Evolutionary conservation across 2,329 filamentous ascomycete species (phyloP).

Genomic region (Neofusicoccum laricinum): DNA sequence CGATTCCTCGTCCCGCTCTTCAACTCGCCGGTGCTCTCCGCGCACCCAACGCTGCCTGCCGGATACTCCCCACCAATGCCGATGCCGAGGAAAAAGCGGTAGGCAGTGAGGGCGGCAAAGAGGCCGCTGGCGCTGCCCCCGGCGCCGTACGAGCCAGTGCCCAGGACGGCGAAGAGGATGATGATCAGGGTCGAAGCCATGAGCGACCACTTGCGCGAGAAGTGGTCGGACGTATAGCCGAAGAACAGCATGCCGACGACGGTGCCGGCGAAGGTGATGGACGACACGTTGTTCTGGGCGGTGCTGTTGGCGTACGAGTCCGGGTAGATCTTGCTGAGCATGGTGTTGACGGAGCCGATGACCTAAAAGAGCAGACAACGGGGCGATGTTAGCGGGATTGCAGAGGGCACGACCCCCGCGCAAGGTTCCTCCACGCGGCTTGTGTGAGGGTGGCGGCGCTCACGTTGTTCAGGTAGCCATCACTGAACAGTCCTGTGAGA

Average conservation of each 20-base stretch:
- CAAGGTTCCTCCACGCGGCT: too few species aligned
- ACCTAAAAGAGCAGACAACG: constrained; percentile 50
- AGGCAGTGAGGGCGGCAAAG: constrained; percentile 75
- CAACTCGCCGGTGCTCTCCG: constrained; percentile 80
- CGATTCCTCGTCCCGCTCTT: constrained; percentile 77
- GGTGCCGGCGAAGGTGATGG: constrained; percentile 83
- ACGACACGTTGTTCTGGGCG: constrained; percentile 71
- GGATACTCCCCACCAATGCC: constrained; percentile 82
- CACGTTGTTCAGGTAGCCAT: constrained; percentile 88
- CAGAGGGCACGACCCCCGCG: too few species aligned
- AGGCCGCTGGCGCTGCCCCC: constrained; percentile 67
- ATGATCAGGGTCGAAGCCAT: constrained; percentile 79
- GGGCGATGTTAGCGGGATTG: too few species aligned
- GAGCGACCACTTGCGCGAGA: constrained; percentile 73
- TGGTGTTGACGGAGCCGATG: constrained; percentile 82
- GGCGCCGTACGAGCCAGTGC: constrained; percentile 72
- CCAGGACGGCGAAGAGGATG: constrained; percentile 78
- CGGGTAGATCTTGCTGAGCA: constrained; percentile 67
- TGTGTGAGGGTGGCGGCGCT: constrained; percentile 19
- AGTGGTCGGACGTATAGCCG: constrained; percentile 62
- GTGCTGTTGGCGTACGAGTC: constrained; percentile 65
- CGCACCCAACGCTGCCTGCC: constrained; percentile 77
- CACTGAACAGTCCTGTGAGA: constrained; percentile 81
- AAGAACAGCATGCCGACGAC: constrained; percentile 80
- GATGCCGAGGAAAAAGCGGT: constrained; percentile 72